phyloP scores from a whole-genome alignment of 2,329 filamentous ascomycete species.

The Aspergillus luchuensis region DNA sequence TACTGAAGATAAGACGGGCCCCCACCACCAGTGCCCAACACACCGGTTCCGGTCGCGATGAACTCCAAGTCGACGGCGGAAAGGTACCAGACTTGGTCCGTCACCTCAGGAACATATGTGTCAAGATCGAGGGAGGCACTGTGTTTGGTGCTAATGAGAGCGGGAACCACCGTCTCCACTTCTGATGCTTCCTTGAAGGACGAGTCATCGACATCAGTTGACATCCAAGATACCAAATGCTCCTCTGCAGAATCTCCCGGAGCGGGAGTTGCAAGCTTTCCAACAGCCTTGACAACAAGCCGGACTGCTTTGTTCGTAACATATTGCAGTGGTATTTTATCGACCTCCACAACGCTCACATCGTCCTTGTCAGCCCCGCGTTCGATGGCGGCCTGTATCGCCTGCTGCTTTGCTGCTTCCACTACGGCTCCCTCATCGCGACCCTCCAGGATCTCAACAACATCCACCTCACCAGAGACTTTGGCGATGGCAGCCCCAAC shows the following conservation, averaged over 20 bases:
- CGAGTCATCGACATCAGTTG: background rate
- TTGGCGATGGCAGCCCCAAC: constrained; percentile 63
- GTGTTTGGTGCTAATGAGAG: constrained; percentile 22
- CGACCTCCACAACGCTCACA: constrained; percentile 48
- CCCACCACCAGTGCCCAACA: constrained; percentile 45
- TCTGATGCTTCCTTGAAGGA: background rate
- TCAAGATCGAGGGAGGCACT: constrained; percentile 30
- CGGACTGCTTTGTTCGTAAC: constrained; percentile 46
- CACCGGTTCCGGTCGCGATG: constrained; percentile 40
- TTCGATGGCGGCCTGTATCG: constrained; percentile 24
- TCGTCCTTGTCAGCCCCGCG: constrained; percentile 33
- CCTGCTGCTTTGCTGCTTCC: constrained; percentile 25
- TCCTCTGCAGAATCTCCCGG: constrained; percentile 12
- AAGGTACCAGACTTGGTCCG: constrained; percentile 38
- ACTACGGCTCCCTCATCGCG: constrained; percentile 24
- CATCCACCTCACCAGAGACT: constrained; percentile 56
- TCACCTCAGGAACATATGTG: constrained; percentile 36
- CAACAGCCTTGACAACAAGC: constrained; percentile 41
- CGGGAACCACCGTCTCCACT: background rate
- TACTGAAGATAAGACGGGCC: constrained; percentile 50
- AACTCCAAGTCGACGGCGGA: constrained; percentile 41
- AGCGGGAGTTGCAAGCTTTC: background rate
- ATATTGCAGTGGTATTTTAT: constrained; percentile 44
- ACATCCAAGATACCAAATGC: background rate
- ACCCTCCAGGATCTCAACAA: constrained; percentile 51